Base-by-base conservation (phyloP, 163 green algal genomes). In the Coccomyxa subellipsoidea region DNA sequence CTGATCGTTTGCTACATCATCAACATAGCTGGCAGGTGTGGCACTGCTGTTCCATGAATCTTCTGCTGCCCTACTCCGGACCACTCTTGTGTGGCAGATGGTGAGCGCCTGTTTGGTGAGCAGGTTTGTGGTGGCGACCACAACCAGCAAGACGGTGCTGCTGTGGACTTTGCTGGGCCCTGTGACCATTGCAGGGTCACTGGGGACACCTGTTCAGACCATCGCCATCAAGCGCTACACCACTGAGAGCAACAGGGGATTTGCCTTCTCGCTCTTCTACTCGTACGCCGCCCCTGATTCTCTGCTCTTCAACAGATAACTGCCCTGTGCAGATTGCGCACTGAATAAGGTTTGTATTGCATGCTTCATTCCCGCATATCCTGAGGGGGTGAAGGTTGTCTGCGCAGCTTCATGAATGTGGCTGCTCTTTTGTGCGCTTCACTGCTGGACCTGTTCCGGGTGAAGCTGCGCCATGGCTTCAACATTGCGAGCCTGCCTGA, bases 251-350 rank as follows among this genome's bases (percentile, higher is more conserved):
- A 77, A 40, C 32, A 15, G 90, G 0, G 87, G 87, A 21, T 90
- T 94, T 77, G 87, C 87, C 18, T 94, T 93, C 78, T 84, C 83
- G 0, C 78, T 94, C 0, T 93, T 94, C 66, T 94, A 94, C 75
- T 84, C 83, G 2, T 66, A 23, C 21, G 29, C n/a, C n/a, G n/a
- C n/a, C n/a, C n/a, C n/a, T n/a, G n/a, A n/a, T n/a, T n/a, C n/a
- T n/a, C n/a, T n/a, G n/a, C n/a, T n/a, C n/a, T n/a, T n/a, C n/a
- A n/a, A n/a, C n/a, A n/a, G n/a, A n/a, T n/a, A n/a, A n/a, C n/a
- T n/a, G n/a, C n/a, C n/a, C n/a, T n/a, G n/a, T n/a, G n/a, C n/a
- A n/a, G n/a, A n/a, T n/a, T n/a, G n/a, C n/a, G n/a, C n/a, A n/a
- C n/a, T n/a, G n/a, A n/a, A n/a, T n/a, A n/a, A n/a, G n/a, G n/a